Base-by-base conservation (phyloP, 352 stramenopile genomes). In the Pythium sukuiense region DNA sequence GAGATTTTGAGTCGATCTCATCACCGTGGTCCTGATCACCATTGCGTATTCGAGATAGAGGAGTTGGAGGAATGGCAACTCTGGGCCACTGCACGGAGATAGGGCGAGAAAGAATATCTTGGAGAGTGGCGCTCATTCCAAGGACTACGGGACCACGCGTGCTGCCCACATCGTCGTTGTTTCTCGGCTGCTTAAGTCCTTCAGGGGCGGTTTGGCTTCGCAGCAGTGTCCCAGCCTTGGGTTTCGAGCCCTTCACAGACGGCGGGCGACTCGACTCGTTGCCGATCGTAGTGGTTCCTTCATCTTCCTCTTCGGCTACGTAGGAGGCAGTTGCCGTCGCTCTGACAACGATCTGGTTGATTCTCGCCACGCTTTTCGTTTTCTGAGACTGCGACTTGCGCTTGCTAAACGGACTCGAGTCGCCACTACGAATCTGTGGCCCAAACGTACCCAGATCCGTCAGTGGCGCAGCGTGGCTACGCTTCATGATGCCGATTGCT, bases 181-280 rank as follows among this genome's bases (percentile, higher is more conserved):
- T 54, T 1, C 46, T 46, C 14, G 46, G 56, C 18, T 12, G 55
- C 14, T 62, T 52, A 37, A 65, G 37, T 11, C 57, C 39, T 2
- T 7, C 56, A 3, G 58, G 58, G 6, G 65, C 65, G 16, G 65
- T 71, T 12, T 66, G 65, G 45, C 63, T 69, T 11, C 63, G 63
- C 9, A 55, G 48, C 1, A 63, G 26, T 13, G 7, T 26, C 2
- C 3, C 27, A 14, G 12, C 49, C 9, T 39, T 52, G 45, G 45
- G 20, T 18, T 12, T 52, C 18, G 45, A 32, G 8, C 18, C 45
- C 11, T 52, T 52, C n/a, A 30, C 20, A 2, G 53, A 58, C n/a
- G 49, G 8, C 6, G 24, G 12, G 41, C 24, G 18, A 5, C 16
- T 37, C 39, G 41, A 1, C 6, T 14, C 9, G n/a, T 43, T 20